Evolutionary conservation across 2,329 filamentous ascomycete species (phyloP).

Genomic region (Claviceps africana): DNA sequence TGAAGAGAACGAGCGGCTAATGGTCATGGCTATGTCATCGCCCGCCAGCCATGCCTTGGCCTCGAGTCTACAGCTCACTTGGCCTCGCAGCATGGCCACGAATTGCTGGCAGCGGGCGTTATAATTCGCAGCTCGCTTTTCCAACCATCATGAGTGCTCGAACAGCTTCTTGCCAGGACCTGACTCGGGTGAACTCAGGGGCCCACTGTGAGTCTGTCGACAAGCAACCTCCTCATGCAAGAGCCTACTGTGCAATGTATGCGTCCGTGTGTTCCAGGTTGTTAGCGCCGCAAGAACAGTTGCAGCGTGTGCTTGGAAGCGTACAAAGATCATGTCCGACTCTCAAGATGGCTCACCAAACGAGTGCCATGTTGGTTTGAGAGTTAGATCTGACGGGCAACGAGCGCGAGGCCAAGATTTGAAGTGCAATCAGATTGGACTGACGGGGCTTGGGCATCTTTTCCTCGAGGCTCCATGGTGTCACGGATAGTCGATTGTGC

Average conservation of each 20-base stretch:
- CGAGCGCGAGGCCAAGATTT: not conserved
- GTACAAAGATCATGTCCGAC: not conserved
- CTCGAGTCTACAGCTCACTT: too few relatives aligned
- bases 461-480: not conserved
- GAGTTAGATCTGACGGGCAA: not conserved
- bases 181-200: not conserved
- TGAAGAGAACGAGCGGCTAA: not conserved
- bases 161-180: not conserved
- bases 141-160: not conserved
- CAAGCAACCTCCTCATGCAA: not conserved
- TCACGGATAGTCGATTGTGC: not conserved
- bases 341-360: not conserved
- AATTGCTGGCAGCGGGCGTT: not conserved
- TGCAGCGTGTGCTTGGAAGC: not conserved
- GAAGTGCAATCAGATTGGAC: not conserved
- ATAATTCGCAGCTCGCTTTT: too few relatives aligned
- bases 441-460: not conserved
- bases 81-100: not conserved
- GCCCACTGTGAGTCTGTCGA: not conserved
- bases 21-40: not conserved
- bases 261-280: not conserved
- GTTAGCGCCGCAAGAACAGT: not conserved
- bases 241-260: too few relatives aligned
- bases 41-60: not conserved
- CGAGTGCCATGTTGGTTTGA: not conserved